Percentiles rank a stretch among this genome's conserved stretches.
These are phyloP conservation scores for Tylopilus microsporus DNA, from an alignment of 1,284 basidiomycete genomes.

Conservation along the genomic window DNA sequence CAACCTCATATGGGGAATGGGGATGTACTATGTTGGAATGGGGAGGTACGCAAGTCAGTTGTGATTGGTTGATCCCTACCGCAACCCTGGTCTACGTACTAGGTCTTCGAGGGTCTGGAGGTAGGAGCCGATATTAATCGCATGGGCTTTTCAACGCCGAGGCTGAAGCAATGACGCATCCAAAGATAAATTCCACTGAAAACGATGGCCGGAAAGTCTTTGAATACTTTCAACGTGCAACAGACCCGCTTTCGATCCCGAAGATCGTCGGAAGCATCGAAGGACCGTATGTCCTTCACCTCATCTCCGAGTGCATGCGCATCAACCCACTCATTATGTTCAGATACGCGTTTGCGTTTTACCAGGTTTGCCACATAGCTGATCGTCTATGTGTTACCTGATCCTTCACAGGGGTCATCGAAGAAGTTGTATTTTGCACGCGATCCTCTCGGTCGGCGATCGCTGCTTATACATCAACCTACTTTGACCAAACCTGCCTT, in stretches of 20 bases:
- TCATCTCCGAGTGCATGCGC: not conserved
- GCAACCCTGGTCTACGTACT: not conserved
- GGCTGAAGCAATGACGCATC: conserved; percentile 9
- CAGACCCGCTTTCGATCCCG: conserved; percentile 43
- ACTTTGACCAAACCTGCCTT: conserved; percentile 46
- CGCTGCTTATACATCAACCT: conserved; percentile 69
- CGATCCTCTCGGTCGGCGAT: conserved; percentile 89
- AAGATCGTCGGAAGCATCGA: conserved; percentile 64
- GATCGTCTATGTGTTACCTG: conserved; percentile 1
- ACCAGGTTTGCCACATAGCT: conserved; percentile 48
- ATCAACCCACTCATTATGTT: conserved; percentile 1
- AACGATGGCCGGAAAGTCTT: conserved; percentile 80
- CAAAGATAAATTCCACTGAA: conserved; percentile 49
- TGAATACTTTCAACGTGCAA: conserved; percentile 39
- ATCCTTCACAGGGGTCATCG: conserved; percentile 38
- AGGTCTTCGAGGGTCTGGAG: conserved; percentile 77
- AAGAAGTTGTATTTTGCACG: conserved; percentile 70
- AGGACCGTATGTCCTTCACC: conserved; percentile 71
- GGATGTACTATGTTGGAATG: conserved; percentile 83
- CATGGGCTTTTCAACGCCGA: not conserved
- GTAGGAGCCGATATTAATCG: conserved; percentile 31
- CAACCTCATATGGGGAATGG: conserved; percentile 69
- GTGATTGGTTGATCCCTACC: not conserved
- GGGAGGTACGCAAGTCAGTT: conserved; percentile 56
- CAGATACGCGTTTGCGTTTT: conserved; percentile 83